These are phyloP conservation scores for Sedum album DNA, from an alignment of 164 flowering plant genomes.

Conservation along the genomic window DNA sequence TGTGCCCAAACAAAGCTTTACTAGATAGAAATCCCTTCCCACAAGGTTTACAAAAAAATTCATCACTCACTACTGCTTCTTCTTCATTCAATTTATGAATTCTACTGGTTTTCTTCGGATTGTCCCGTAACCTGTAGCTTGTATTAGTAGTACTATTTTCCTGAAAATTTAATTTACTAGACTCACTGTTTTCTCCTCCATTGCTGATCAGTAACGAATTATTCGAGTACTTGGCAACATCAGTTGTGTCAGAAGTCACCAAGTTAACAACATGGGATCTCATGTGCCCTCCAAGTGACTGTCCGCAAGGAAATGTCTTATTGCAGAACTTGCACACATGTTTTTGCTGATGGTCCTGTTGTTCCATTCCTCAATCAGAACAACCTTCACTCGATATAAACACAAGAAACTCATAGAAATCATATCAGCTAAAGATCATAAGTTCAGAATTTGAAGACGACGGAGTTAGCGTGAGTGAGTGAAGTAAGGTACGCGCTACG, in stretches of 20 bases:
- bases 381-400: neutral
- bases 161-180: neutral
- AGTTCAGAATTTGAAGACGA: neutral
- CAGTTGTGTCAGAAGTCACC: neutral
- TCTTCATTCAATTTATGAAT: conserved; percentile 20
- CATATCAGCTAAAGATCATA: neutral
- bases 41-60: conserved; percentile 34
- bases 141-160: conserved; percentile 5
- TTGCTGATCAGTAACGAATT: neutral
- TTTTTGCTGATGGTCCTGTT: conserved; percentile 19
- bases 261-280: conserved; percentile 61
- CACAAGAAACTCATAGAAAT: neutral
- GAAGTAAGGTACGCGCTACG: neutral
- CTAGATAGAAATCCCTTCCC: conserved; percentile 39
- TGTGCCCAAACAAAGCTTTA: conserved; percentile 48
- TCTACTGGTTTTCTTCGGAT: conserved; percentile 46
- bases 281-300: conserved; percentile 94
- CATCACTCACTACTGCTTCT: conserved; percentile 14
- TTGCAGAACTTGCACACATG: conserved; percentile 73
- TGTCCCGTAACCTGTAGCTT: conserved; percentile 58
- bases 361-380: conserved; percentile 22
- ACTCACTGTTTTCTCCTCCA: neutral
- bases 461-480: neutral
- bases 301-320: conserved; percentile 68
- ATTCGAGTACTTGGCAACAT: neutral